Evolutionary conservation across 805 yeast species (phyloP).

Genomic region (Candida lessepsii): DNA sequence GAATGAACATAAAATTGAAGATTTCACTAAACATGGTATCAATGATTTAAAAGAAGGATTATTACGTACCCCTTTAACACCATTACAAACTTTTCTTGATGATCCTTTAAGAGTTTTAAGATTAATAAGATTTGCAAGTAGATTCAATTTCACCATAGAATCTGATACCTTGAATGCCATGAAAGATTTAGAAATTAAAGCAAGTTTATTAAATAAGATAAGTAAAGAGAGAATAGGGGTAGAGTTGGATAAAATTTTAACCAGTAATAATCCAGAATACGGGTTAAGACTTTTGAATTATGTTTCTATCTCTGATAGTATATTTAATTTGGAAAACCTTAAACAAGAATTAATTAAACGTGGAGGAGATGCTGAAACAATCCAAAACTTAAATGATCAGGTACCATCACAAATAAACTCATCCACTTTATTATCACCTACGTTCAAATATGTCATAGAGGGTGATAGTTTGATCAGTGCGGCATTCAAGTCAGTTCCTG

Average conservation of each 20-base stretch:
- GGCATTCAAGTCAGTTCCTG: constrained; percentile 10
- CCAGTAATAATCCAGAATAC: constrained; percentile 56
- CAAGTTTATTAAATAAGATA: constrained; percentile 66
- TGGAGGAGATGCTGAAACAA: background rate
- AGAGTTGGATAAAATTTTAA: constrained; percentile 76
- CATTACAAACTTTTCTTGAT: constrained; percentile 81
- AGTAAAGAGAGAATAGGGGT: constrained; percentile 88
- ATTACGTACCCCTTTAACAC: constrained; percentile 84
- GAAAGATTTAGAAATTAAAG: constrained; percentile 55
- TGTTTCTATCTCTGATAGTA: constrained; percentile 53
- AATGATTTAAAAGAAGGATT: constrained; percentile 68
- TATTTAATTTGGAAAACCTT: constrained; percentile 42
- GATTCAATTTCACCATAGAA: constrained; percentile 69
- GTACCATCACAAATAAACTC: constrained; percentile 13
- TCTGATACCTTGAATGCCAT: constrained; percentile 59
- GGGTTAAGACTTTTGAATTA: constrained; percentile 61
- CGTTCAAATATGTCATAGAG: background rate
- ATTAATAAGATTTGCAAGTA: constrained; percentile 79
- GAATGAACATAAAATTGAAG: constrained; percentile 68
- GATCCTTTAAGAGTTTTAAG: constrained; percentile 92
- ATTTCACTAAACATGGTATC: constrained; percentile 75
- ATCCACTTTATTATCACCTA: constrained; percentile 21
- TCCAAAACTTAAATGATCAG: background rate
- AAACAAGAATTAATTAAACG: constrained; percentile 3
- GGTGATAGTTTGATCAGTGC: background rate